Evolutionary conservation across 2,329 filamentous ascomycete genomes (phyloP).

Genomic region (Sclerotinia minor): DNA sequence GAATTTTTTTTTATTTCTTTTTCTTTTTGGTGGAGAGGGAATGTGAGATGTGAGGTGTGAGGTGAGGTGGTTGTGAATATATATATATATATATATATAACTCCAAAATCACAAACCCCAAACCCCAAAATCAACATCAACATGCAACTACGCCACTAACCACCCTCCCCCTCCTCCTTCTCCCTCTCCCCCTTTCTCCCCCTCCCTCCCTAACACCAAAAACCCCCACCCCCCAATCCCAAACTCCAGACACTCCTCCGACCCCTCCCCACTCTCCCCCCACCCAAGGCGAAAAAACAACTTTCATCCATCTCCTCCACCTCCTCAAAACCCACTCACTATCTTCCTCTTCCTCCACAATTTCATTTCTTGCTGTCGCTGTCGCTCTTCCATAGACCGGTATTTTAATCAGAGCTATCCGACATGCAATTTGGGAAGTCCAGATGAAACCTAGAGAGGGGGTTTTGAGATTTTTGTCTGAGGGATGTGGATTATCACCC

Average conservation of each 20-base stretch:
- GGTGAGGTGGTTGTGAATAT: too few species aligned
- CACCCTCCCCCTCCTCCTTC: too few species aligned
- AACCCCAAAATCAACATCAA: too few species aligned
- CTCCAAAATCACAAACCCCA: too few species aligned
- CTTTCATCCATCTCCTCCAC: slow-evolving; percentile 78
- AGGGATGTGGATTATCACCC: slow-evolving; percentile 64
- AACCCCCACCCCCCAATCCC: slow-evolving; percentile 74
- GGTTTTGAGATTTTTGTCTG: slow-evolving; percentile 63
- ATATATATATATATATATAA: too few species aligned
- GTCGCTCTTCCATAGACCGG: slow-evolving; percentile 54
- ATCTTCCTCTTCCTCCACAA: slow-evolving; percentile 45
- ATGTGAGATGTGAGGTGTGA: too few species aligned
- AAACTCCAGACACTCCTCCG: slow-evolving; percentile 63
- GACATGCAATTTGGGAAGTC: slow-evolving; percentile 83
- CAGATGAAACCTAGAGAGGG: slow-evolving; percentile 86
- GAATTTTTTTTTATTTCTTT: too few species aligned
- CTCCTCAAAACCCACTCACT: slow-evolving; percentile 52
- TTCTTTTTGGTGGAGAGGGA: too few species aligned
- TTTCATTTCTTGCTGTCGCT: slow-evolving; percentile 41
- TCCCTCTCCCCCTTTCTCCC: too few species aligned
- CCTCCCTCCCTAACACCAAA: too few species aligned
- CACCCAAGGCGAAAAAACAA: slow-evolving; percentile 92
- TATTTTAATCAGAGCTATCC: slow-evolving; percentile 77
- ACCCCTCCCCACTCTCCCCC: slow-evolving; percentile 58
- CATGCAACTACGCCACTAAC: too few species aligned